Evolutionary conservation across 768 basidiomycete species (phyloP).

Genomic region (Auricularia auricula-judae): DNA sequence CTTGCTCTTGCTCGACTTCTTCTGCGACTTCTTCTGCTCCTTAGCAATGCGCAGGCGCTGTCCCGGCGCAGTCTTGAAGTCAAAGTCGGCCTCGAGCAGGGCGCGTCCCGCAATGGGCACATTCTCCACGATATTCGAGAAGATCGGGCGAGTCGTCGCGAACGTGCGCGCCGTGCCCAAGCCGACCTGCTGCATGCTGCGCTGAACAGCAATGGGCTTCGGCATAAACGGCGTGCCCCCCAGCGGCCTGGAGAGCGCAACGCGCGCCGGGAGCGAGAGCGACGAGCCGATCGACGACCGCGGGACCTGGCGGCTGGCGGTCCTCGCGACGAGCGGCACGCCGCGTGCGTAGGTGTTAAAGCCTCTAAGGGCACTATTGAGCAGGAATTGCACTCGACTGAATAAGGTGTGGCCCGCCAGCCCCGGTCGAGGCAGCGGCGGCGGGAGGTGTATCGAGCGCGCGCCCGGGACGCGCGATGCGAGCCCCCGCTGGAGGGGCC

Average conservation of each 20-base stretch:
- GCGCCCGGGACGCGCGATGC: background rate
- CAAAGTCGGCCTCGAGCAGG: slow-evolving; percentile 63
- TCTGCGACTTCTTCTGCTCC: slow-evolving; percentile 12
- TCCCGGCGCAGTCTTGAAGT: slow-evolving; percentile 26
- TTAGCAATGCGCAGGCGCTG: slow-evolving; percentile 15
- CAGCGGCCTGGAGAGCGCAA: slow-evolving; percentile 6
- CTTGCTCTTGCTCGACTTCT: slow-evolving; percentile 10
- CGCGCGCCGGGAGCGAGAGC: slow-evolving; percentile 6
- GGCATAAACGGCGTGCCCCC: slow-evolving; percentile 6
- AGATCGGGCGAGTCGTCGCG: slow-evolving; percentile 59
- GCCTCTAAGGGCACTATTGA: background rate
- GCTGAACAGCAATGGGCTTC: slow-evolving; percentile 24
- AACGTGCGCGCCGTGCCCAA: slow-evolving; percentile 70
- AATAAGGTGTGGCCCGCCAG: background rate
- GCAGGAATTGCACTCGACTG: background rate
- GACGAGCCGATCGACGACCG: background rate
- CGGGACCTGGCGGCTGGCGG: background rate
- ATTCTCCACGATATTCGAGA: slow-evolving; percentile 71
- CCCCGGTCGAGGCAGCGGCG: background rate
- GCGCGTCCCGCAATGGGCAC: slow-evolving; percentile 69
- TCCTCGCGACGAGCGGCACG: background rate
- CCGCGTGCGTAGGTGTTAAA: background rate
- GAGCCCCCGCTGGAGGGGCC: background rate
- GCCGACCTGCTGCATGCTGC: slow-evolving; percentile 54
- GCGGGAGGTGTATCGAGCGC: background rate